phyloP scores from a whole-genome alignment of 1,284 basidiomycete genomes.

The Ganoderma sinense region DNA sequence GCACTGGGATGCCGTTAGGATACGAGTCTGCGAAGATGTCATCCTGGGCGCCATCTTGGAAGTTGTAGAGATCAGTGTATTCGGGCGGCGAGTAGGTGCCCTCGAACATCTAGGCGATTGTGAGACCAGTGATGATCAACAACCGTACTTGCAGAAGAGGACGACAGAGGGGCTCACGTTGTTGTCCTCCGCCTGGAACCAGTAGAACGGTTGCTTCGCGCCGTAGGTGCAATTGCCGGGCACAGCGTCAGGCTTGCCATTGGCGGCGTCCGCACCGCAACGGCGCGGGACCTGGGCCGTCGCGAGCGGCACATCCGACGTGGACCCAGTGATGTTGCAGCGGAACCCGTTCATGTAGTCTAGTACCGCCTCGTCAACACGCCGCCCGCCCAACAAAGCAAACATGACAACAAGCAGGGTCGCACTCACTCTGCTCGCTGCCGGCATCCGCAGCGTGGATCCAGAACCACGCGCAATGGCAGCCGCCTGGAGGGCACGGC shows the following conservation, averaged over 20 bases:
- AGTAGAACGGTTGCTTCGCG: slow-evolving; percentile 72
- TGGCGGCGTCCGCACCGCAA: slow-evolving; percentile 42
- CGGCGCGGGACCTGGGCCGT: slow-evolving; percentile 40
- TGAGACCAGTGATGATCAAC: not conserved
- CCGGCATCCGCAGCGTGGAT: slow-evolving; percentile 64
- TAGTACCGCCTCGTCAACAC: slow-evolving; percentile 29
- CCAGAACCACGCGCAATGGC: slow-evolving; percentile 81
- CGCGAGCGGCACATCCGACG: slow-evolving; percentile 56
- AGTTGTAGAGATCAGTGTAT: slow-evolving; percentile 68
- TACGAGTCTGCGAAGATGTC: slow-evolving; percentile 66
- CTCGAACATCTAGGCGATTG: slow-evolving; percentile 58
- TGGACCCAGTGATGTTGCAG: slow-evolving; percentile 69
- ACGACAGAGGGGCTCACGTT: slow-evolving; percentile 36
- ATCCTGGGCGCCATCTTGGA: slow-evolving; percentile 65
- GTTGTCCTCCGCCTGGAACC: slow-evolving; percentile 58
- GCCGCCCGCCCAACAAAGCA: not conserved
- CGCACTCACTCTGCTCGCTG: slow-evolving; percentile 50
- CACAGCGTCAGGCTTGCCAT: slow-evolving; percentile 33
- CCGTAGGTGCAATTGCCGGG: slow-evolving; percentile 69
- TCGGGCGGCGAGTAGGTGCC: slow-evolving; percentile 60
- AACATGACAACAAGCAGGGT: too few relatives aligned
- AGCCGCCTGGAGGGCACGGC: slow-evolving; percentile 68
- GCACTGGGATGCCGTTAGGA: slow-evolving; percentile 33
- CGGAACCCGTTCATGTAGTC: slow-evolving; percentile 84
- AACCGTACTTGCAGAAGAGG: not conserved